A percentile compares a stretch with the other conserved stretches of the same genome.
Evolutionary conservation across 257 asterid genomes (phyloP).

Genomic region (Osmanthus fragrans): DNA sequence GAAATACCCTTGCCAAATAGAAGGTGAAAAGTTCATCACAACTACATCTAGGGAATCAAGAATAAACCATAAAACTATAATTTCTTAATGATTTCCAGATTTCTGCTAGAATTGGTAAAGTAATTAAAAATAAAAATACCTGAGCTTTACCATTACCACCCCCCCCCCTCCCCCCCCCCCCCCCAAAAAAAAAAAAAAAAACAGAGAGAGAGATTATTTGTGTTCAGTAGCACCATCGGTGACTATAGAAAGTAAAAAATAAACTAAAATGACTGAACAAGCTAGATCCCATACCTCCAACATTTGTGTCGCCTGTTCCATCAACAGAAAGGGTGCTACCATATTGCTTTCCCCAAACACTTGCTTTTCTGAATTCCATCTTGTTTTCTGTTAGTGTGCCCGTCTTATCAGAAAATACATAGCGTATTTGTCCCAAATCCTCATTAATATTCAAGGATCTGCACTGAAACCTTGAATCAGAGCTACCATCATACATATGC

Average conservation of each 20-base stretch:
- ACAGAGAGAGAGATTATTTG: background rate
- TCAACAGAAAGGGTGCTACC: constrained; percentile 41
- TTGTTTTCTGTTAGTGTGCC: constrained; percentile 97
- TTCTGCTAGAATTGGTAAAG: background rate
- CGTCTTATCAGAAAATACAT: constrained; percentile 90
- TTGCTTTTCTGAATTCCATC: constrained; percentile 93
- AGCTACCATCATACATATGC: constrained; percentile 73
- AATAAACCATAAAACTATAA: background rate
- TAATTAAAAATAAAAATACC: background rate
- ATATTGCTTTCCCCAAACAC: constrained; percentile 79
- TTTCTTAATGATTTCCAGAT: background rate
- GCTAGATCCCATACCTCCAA: constrained; percentile 53
- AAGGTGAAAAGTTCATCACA: background rate
- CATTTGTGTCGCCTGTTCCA: constrained; percentile 38
- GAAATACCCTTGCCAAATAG: background rate
- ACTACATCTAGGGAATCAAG: background rate
- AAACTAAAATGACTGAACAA: background rate
- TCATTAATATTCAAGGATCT: constrained; percentile 97
- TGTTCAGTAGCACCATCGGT: background rate
- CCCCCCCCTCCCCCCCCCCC: no score
- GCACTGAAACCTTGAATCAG: constrained; percentile 94
- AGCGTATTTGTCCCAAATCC: constrained; percentile 96
- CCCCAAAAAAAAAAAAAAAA: no score
- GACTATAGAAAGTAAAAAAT: background rate
- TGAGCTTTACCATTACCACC: background rate